A percentile compares a stretch with the other conserved stretches of the same genome.
Conservation (phyloP, 108 stramenopile genomes). For the Nitzschia sp. region DNA sequence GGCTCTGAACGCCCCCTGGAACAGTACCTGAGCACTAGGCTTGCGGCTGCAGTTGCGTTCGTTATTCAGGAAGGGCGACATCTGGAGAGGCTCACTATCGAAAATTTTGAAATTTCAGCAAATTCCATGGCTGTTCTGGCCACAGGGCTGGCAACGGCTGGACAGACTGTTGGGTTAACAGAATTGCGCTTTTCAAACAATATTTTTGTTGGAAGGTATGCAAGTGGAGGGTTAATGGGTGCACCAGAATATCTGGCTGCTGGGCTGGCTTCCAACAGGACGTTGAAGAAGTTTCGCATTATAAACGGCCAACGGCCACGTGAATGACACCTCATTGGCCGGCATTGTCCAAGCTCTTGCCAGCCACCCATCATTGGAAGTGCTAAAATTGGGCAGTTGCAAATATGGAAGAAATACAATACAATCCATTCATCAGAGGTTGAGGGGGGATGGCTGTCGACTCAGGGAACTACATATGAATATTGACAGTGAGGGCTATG, state of each 20-base stretch:
- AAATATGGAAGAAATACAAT: background rate
- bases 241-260: background rate
- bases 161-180: background rate
- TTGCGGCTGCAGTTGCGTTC: background rate
- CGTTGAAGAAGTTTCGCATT: background rate
- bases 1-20: background rate
- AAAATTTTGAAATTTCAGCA: background rate
- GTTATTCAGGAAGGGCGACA: background rate
- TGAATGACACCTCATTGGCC: background rate
- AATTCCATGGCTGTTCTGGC: background rate
- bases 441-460: background rate
- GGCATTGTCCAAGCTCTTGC: background rate
- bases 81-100: background rate
- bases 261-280: background rate
- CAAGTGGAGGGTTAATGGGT: no score
- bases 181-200: background rate
- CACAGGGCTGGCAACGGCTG: background rate
- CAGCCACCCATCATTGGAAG: background rate
- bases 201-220: background rate
- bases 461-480: background rate
- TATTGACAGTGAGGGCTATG: background rate
- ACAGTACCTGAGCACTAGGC: background rate
- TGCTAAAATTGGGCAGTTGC: background rate
- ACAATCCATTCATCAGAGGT: background rate
- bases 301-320: background rate